phyloP scores from a whole-genome alignment of 2,329 filamentous ascomycete genomes.

The Ceratocystis destructans region DNA sequence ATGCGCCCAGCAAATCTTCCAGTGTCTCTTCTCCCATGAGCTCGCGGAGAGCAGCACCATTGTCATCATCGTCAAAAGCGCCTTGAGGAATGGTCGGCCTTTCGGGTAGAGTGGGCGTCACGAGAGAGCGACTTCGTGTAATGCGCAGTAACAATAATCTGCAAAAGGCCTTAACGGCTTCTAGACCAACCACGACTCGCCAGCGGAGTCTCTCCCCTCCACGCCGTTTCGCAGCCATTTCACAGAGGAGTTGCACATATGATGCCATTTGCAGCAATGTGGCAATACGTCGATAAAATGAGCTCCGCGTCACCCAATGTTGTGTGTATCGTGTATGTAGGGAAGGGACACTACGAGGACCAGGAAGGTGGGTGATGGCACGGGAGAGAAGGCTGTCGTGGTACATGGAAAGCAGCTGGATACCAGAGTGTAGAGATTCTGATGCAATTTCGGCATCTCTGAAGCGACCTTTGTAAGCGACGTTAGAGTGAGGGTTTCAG shows the following conservation, averaged over 20 bases:
- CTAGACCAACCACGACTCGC: conserved; percentile 74
- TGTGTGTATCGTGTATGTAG: conserved; percentile 53
- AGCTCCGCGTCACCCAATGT: conserved; percentile 49
- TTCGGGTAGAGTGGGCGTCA: conserved; percentile 75
- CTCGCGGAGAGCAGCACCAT: conserved; percentile 31
- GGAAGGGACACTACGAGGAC: conserved; percentile 29
- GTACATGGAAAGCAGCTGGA: conserved; percentile 82
- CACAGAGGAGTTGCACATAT: conserved; percentile 91
- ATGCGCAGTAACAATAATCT: conserved; percentile 65
- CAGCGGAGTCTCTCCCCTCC: conserved; percentile 69
- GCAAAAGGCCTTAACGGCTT: conserved; percentile 76
- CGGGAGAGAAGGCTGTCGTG: conserved; percentile 75
- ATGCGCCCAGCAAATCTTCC: conserved; percentile 34
- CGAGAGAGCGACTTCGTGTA: conserved; percentile 67
- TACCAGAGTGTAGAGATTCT: conserved; percentile 76
- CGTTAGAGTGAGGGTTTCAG: background rate
- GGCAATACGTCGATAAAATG: conserved; percentile 67
- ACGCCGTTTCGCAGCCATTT: conserved; percentile 84
- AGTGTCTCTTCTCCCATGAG: conserved; percentile 30
- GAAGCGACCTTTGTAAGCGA: conserved; percentile 49
- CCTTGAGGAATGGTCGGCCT: conserved; percentile 56
- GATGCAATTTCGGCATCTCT: conserved; percentile 90
- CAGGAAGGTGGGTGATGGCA: conserved; percentile 38
- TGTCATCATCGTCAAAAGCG: conserved; percentile 30
- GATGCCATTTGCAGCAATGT: conserved; percentile 77